Conservation (phyloP, 176 grass and related monocot species). For the Juncus inflexus region DNA sequence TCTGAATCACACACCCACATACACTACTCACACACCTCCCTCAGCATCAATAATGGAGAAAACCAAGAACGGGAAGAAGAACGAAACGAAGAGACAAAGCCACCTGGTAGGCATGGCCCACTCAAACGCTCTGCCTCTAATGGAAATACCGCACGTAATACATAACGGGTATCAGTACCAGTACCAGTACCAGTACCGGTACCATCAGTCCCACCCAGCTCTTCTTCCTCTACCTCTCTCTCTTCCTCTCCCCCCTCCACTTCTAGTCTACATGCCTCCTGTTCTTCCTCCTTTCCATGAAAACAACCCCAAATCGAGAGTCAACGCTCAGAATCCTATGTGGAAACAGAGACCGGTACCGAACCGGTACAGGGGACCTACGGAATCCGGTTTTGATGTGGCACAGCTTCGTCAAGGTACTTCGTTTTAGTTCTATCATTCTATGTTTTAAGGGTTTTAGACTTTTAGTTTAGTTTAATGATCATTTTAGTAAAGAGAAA, state of each 20-base stretch:
- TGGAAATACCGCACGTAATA: conserved; percentile 34
- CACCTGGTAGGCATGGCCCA: not conserved
- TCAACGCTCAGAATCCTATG: conserved; percentile 24
- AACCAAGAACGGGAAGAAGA: conserved; percentile 37
- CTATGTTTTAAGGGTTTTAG: not conserved
- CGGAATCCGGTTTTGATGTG: conserved; percentile 41
- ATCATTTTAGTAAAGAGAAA: not conserved
- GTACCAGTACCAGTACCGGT: conserved; percentile 38
- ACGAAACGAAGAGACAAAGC: conserved; percentile 8
- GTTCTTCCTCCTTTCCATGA: conserved; percentile 33
- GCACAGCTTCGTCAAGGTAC: conserved; percentile 53
- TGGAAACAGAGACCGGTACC: conserved; percentile 48
- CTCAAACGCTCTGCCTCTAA: conserved; percentile 18
- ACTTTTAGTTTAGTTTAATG: not conserved
- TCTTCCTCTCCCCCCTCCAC: conserved; percentile 55
- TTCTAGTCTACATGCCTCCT: conserved; percentile 48
- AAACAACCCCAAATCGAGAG: conserved; percentile 38
- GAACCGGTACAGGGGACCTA: conserved; percentile 33
- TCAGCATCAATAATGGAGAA: conserved; percentile 22
- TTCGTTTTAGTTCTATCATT: conserved; percentile 12
- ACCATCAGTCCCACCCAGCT: conserved; percentile 63
- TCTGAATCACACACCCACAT: conserved; percentile 16
- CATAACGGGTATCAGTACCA: conserved; percentile 24
- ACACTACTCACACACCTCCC: conserved; percentile 10
- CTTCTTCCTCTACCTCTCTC: conserved; percentile 71